phyloP scores from a whole-genome alignment of 176 grass and related monocot species.

The Dendrocalamus sinicus region DNA sequence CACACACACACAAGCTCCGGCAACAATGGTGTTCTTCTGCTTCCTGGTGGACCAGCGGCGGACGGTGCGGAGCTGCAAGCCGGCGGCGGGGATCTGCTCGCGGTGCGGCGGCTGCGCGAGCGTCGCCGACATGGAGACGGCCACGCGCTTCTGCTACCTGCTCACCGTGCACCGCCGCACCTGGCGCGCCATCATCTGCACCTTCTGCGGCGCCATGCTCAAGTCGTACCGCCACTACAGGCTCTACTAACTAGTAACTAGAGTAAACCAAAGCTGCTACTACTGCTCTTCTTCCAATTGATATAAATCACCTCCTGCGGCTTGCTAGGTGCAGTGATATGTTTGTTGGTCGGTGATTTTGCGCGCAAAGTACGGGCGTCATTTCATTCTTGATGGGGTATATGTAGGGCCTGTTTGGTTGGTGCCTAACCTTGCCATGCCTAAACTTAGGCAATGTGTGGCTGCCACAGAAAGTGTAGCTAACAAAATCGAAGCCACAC shows the following conservation, averaged over 20 bases:
- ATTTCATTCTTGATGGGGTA: neutral
- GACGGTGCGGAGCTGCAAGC: constrained; percentile 96
- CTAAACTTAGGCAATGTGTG: too few species aligned
- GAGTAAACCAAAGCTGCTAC: neutral
- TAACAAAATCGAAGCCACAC: too few species aligned
- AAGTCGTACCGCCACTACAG: constrained; percentile 89
- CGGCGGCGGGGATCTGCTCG: constrained; percentile 98
- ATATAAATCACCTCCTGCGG: neutral
- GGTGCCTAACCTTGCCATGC: too few species aligned
- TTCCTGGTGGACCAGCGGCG: constrained; percentile 93
- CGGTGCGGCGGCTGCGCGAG: constrained; percentile 91
- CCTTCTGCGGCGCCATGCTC: constrained; percentile 97
- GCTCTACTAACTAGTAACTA: constrained; percentile 26
- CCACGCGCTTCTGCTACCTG: constrained; percentile 88
- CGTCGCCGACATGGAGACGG: constrained; percentile 98
- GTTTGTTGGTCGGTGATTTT: neutral
- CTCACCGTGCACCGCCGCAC: constrained; percentile 73
- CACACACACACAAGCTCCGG: neutral
- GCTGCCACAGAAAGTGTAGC: too few species aligned
- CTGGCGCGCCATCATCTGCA: constrained; percentile 98
- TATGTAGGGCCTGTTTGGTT: too few species aligned
- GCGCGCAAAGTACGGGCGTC: neutral
- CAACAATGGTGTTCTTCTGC: constrained; percentile 88
- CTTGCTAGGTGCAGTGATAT: neutral
- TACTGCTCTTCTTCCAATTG: neutral